Evolutionary conservation across 1,139 yeast species (phyloP), one percentile per base, ranked within the genome.

Genomic region (Yamadazyma taylorii): DNA sequence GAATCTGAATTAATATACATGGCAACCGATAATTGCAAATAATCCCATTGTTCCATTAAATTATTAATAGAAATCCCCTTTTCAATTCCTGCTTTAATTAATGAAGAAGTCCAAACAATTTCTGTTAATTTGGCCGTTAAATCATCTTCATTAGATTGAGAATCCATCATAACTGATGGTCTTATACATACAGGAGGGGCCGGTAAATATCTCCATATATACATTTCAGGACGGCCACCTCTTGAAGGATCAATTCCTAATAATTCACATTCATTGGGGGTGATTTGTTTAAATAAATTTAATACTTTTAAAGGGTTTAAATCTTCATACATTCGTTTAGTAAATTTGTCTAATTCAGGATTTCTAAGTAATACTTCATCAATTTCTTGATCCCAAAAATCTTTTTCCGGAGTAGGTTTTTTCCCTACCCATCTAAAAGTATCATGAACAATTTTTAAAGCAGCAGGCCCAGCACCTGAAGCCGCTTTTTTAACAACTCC

Each of bases 161-260:
- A 95, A 58, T 88, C 94, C 89, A 88, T 88, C 72, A 80, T 73
- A 24, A 94, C 97, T 5, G 97, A 90, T 2, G 99, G 99, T 51
- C 99, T 79, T 39, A 94, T 92, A 72, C 98, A 94, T 16, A 94
- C 97, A 0, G 99, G 99, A 1, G 99, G 98, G 0, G 97, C 98
- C 0, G 98, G 98, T 38, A 94, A 73, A 58, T 90, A 94, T 53
- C 96, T 77, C 99, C 98, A 94, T 32, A 94, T 79, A 60, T 90
- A 92, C 78, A 85, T 88, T 61, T 92, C 98, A 2, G 98, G 98
- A 47, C 98, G 75, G 28, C 97, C 97, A 24, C 90, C 88, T 48
- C 81, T 75, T 4, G 86, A 73, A 1, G 97, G 79, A 57, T 92
- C 95, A 47, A 94, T 81, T 35, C 98, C 99, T 28, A 94, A 67